A percentile compares a stretch with the other conserved stretches of the same genome.
Evolutionary conservation across 306 rosid species (phyloP).

Genomic region (Macrotyloma uniflorum): DNA sequence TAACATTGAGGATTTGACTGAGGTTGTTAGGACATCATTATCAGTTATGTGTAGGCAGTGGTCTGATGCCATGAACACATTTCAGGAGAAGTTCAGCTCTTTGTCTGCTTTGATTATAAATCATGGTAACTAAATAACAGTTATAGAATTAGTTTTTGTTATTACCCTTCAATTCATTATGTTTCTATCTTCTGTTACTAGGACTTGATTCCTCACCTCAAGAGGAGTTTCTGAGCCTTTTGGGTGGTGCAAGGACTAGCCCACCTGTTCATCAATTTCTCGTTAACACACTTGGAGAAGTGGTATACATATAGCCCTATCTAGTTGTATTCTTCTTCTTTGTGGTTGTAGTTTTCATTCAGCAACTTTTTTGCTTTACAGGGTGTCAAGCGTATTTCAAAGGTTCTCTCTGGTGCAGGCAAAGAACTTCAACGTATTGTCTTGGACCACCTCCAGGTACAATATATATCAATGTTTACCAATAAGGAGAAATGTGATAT

Average conservation of each 20-base stretch:
- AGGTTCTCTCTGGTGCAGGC: conserved; percentile 86
- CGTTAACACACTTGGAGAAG: conserved; percentile 90
- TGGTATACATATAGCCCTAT: conserved; percentile 52
- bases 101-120: conserved; percentile 72
- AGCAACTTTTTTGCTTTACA: conserved; percentile 43
- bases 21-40: conserved; percentile 83
- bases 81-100: conserved; percentile 83
- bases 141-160: conserved; percentile 28
- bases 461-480: conserved; percentile 15
- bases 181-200: conserved; percentile 43
- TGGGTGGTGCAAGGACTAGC: conserved; percentile 98
- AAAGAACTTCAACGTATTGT: conserved; percentile 91
- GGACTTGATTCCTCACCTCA: conserved; percentile 87
- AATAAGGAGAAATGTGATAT: not conserved
- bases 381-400: conserved; percentile 93
- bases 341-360: conserved; percentile 37
- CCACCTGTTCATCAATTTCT: conserved; percentile 94
- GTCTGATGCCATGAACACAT: conserved; percentile 93
- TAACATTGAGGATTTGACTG: conserved; percentile 80
- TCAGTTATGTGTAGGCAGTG: conserved; percentile 94
- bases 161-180: conserved; percentile 31
- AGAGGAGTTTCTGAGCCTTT: conserved; percentile 90
- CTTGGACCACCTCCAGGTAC: conserved; percentile 94
- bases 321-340: conserved; percentile 36
- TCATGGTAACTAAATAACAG: conserved; percentile 62